These are phyloP conservation scores for Eucalyptus erythrocorys DNA, from an alignment of 345 rosid genomes.

Conservation along the genomic window DNA sequence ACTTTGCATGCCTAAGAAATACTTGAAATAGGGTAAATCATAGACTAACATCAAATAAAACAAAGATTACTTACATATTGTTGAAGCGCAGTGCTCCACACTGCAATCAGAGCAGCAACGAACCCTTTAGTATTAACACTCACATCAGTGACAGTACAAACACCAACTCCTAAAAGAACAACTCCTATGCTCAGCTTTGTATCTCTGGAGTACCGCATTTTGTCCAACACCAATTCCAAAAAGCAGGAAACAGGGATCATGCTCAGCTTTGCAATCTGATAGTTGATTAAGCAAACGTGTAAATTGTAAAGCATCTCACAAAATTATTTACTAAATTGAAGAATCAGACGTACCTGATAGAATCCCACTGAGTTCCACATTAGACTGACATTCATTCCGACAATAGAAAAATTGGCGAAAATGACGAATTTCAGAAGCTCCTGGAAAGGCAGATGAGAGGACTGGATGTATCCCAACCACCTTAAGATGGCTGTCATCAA, in stretches of 20 bases:
- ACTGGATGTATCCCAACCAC: constrained; percentile 88
- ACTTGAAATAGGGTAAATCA: not conserved
- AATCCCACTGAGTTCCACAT: constrained; percentile 99
- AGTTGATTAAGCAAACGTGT: not conserved
- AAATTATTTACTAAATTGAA: not conserved
- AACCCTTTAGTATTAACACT: constrained; percentile 86
- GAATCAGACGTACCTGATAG: constrained; percentile 61
- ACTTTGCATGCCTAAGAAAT: not conserved
- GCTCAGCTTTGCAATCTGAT: constrained; percentile 88
- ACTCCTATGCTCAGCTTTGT: constrained; percentile 85
- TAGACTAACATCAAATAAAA: not conserved
- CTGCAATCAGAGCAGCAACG: constrained; percentile 78
- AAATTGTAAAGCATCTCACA: not conserved
- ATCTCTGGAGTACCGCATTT: constrained; percentile 85
- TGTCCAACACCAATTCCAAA: constrained; percentile 87
- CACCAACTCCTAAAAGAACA: constrained; percentile 94
- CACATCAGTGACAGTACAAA: constrained; percentile 92
- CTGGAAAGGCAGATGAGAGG: constrained; percentile 74
- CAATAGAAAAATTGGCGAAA: constrained; percentile 89
- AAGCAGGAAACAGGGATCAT: constrained; percentile 97
- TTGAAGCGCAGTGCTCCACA: constrained; percentile 96
- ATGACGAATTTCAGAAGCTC: constrained; percentile 79
- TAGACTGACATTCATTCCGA: constrained; percentile 97
- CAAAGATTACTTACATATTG: constrained; percentile 55
- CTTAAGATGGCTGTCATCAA: constrained; percentile 61